phyloP scores from a whole-genome alignment of 2,329 filamentous ascomycete genomes.

The Hysterium pulicare region DNA sequence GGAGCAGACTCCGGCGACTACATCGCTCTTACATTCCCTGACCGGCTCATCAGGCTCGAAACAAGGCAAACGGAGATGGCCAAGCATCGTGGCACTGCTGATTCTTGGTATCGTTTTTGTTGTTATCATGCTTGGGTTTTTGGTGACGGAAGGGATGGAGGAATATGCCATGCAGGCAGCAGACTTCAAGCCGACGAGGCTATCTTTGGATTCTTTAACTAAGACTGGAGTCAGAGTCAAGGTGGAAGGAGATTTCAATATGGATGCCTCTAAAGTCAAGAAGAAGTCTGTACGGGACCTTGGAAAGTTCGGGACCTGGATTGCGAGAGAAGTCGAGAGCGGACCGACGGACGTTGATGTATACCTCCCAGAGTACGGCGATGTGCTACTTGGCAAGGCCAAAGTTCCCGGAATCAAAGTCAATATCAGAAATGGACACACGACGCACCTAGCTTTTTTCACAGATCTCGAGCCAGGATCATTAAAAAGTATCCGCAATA shows the following conservation, averaged over 20 bases:
- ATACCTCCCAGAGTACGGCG: slow-evolving; percentile 77
- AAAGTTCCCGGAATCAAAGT: slow-evolving; percentile 71
- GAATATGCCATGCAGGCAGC: slow-evolving; percentile 82
- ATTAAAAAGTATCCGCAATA: slow-evolving; percentile 68
- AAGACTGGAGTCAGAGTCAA: slow-evolving; percentile 72
- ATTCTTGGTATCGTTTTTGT: slow-evolving; percentile 62
- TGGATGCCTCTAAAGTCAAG: slow-evolving; percentile 74
- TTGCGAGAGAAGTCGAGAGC: slow-evolving; percentile 73
- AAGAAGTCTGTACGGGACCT: slow-evolving; percentile 70
- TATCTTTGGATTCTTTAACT: slow-evolving; percentile 85
- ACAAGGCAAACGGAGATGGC: slow-evolving; percentile 59
- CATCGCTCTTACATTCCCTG: slow-evolving; percentile 35
- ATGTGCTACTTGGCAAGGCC: slow-evolving; percentile 74
- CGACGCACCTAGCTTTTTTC: slow-evolving; percentile 74
- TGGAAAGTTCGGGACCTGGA: slow-evolving; percentile 74
- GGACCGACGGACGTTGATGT: slow-evolving; percentile 70
- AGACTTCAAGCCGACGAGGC: slow-evolving; percentile 75
- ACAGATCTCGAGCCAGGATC: slow-evolving; percentile 74
- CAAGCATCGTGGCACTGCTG: slow-evolving; percentile 70
- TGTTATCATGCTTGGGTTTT: slow-evolving; percentile 76
- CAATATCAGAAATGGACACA: slow-evolving; percentile 72
- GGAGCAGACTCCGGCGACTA: slow-evolving; percentile 28
- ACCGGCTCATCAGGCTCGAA: slow-evolving; percentile 18
- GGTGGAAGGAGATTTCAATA: slow-evolving; percentile 74
- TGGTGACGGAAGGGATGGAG: slow-evolving; percentile 75